Base-by-base conservation (phyloP, 2,329 filamentous ascomycete species). In the Celoporthe dispersa region DNA sequence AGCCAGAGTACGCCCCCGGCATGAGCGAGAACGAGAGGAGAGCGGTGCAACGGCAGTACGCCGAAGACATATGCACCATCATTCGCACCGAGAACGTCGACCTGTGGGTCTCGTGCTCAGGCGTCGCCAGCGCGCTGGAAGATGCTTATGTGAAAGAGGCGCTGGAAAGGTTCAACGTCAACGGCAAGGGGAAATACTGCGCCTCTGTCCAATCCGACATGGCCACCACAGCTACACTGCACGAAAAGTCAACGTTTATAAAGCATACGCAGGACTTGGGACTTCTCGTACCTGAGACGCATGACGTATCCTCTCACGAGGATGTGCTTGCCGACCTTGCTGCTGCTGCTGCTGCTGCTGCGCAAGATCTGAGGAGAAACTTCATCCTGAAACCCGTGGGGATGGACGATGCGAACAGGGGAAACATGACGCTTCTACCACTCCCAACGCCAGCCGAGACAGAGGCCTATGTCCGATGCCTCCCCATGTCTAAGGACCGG, bases 61-160 rank as follows among this genome's bases (percentile, higher is more conserved):
- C 28, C n/a, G 11, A 12, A 14, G 68, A 68, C 11, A 16, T 70
- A 22, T 51, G 44, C 55, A 39, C 41, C 19, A 70, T 94, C 35
- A 83, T 93, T 55, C 76, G 83, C 7, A 77, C 80, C 0, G 90
- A 94, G 72, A 82, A 84, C 0, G 85, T 92, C 5, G 87, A 93
- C 68, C 79, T 94, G 3, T 94, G 92, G 91, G 87, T 94, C 3
- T 90, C 88, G 28, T 93, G 91, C 74, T 93, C 91, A 0, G 90
- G 88, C n/a, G 88, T 91, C 11, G 84, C 86, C 1, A 88, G 86
- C 0, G 89, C 89, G 0, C 79, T 91, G 16, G 88, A 92, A 75
- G 92, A 94, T 76, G 91, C 88, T 0, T 78, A 86, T 48, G 90
- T 90, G 1, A 90, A 88, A 72, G 86, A 91, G 69, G 80, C 84